Evolutionary conservation across 495 filamentous ascomycete genomes (phyloP), one percentile per base, ranked within the genome.

Genomic region (Tuber microsphaerosporum): DNA sequence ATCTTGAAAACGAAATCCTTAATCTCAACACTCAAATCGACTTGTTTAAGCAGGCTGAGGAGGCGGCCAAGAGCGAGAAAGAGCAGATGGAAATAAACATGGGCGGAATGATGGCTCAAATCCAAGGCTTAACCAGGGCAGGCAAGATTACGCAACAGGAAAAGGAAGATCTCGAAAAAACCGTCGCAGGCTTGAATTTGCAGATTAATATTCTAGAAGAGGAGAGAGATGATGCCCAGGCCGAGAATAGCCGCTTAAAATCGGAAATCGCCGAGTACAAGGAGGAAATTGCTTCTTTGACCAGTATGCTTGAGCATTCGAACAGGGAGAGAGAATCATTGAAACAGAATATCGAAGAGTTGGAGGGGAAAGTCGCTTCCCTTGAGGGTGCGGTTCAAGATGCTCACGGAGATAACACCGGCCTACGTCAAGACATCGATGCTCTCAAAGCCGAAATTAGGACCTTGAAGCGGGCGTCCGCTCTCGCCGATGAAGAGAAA

Each of bases 401-500:
- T 51, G 77, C 76, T 41, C 69, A 79, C 39, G 71, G 75, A 68
- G 51, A 44, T 26, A 82, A 76, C 12, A 51, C 19, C 43, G 42
- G 69, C 14, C 56, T 81, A 22, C 46, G 56, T 26, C 26, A 68
- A n/a, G 74, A 81, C 45, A 75, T 79, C 12, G 65, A 75, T 34
- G 20, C 20, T 17, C 79, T 82, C 34, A 61, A 48, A 39, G 39
- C 16, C 8, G 43, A 79, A 45, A 79, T 82, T 70, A 74, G n/a
- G 39, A 72, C 14, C 34, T 39, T 77, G 20, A 31, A 75, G 22
- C 74, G 76, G 71, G 61, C 69, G 31, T 74, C 75, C 6, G 74
- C 74, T 39, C 73, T 78, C 16, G 81, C 74, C 48, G 71, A 82
- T 14, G 81, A 82, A 51, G 74, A 79, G 68, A 79, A 81, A 69